phyloP scores from a whole-genome alignment of 768 basidiomycete species.

The Boletales sp. region DNA sequence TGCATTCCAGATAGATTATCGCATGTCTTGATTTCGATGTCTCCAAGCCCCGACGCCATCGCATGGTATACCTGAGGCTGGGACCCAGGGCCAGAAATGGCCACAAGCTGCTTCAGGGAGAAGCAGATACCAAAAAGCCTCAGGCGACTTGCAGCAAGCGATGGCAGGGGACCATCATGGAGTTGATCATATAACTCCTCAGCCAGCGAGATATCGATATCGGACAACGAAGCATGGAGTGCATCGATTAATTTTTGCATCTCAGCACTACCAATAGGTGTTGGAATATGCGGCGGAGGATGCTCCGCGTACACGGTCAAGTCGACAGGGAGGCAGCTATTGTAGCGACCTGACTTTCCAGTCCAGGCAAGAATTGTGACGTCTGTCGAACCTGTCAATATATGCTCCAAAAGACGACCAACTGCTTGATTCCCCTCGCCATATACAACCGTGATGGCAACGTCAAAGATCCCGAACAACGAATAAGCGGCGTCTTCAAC shows the following conservation, averaged over 20 bases:
- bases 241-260: neutral
- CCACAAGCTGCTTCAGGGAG: neutral
- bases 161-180: neutral
- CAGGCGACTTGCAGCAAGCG: neutral
- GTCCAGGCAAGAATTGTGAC: conserved; percentile 2
- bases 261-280: neutral
- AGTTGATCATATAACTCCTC: neutral
- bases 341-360: neutral
- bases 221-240: neutral
- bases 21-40: conserved; percentile 4
- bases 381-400: neutral
- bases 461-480: neutral
- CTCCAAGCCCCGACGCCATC: neutral
- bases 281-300: neutral
- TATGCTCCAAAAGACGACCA: conserved; percentile 3
- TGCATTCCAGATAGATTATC: neutral
- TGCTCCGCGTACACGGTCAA: neutral
- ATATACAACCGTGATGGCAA: neutral
- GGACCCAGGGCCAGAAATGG: neutral
- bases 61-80: neutral
- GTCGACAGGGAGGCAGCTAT: conserved; percentile 1
- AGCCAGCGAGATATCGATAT: neutral
- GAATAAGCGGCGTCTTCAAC: conserved; percentile 1
- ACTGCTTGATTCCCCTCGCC: neutral
- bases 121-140: conserved; percentile 2